Evolutionary conservation across 176 grass and related monocot genomes (phyloP), one percentile per base, ranked within the genome.

Genomic region (Rhynchospora pubera): DNA sequence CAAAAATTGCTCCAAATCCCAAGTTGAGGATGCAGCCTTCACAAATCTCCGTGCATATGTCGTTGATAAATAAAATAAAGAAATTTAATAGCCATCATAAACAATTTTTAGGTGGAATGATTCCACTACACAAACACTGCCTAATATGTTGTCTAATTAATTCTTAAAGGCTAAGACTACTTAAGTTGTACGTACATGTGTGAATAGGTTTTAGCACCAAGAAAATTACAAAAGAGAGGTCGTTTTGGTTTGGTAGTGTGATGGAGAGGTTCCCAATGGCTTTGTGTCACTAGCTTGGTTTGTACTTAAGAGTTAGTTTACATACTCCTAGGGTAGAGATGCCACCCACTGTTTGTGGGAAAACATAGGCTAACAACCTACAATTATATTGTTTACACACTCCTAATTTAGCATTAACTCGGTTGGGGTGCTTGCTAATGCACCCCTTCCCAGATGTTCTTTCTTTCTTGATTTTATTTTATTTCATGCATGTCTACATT

Each of bases 191-290:
- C 57, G 8, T 39, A 30, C 26, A 84, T 84, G 34, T 42, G 14
- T 57, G 59, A 22, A 48, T 70, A 61, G 75, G 24, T 74, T 42
- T 66, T 46, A 50, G 24, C 56, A 39, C 23, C 50, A 34, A 78
- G 76, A 80, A 71, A 30, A 59, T 58, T 80, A 80, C 84, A 80
- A 85, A 85, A 70, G 62, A 85, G 84, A 85, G 70, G 84, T 80
- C 84, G 5, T 85, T 52, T 58, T 28, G 21, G 70, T 74, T 51
- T 79, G 61, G 45, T 57, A 84, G 56, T 61, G 84, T 85, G 84
- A 80, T 7, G 45, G 45, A 73, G 69, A 50, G n/a, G 13, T 85
- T 85, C 76, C 84, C 84, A 80, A 85, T 59, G 76, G 75, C 5
- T 72, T 42, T 58, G 57, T 71, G 64, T 69, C 19, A 7, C 13